phyloP scores from a whole-genome alignment of 257 asterid genomes.

The Avicennia marina region DNA sequence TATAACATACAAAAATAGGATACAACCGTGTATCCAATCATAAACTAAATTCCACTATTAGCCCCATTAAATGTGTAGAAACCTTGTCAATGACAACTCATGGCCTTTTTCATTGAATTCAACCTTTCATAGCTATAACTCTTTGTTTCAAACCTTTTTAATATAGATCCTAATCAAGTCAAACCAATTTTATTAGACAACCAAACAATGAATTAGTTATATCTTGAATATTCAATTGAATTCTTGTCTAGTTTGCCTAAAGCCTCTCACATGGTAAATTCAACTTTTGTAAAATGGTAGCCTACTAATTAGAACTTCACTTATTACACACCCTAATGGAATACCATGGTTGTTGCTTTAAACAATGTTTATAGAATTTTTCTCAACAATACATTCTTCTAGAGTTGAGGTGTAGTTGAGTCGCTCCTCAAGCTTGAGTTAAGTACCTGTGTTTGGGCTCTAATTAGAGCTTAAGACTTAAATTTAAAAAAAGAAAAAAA shows the following conservation, averaged over 20 bases:
- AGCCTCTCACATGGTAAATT: constrained; percentile 15
- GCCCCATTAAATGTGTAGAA: neutral
- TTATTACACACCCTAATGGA: constrained; percentile 25
- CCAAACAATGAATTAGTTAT: constrained; percentile 19
- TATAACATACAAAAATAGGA: no score
- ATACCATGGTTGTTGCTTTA: constrained; percentile 15
- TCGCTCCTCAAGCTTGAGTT: no score
- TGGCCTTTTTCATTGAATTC: constrained; percentile 20
- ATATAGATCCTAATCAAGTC: constrained; percentile 33
- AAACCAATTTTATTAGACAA: constrained; percentile 19
- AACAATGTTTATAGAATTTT: constrained; percentile 5
- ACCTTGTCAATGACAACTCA: constrained; percentile 10
- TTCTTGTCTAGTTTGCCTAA: constrained; percentile 19
- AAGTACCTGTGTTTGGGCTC: no score
- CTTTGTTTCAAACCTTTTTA: constrained; percentile 42
- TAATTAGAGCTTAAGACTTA: no score
- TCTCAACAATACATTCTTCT: no score
- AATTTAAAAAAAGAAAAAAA: no score
- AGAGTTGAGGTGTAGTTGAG: no score
- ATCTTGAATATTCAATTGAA: constrained; percentile 22
- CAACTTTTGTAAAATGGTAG: constrained; percentile 16
- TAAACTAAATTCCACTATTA: constrained; percentile 15
- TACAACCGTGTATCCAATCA: no score
- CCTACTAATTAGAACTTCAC: constrained; percentile 15
- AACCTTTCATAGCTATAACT: constrained; percentile 27